These are phyloP conservation scores for Stygiomarasmius scandens DNA, from an alignment of 1,284 basidiomycete genomes.

Conservation along the genomic window DNA sequence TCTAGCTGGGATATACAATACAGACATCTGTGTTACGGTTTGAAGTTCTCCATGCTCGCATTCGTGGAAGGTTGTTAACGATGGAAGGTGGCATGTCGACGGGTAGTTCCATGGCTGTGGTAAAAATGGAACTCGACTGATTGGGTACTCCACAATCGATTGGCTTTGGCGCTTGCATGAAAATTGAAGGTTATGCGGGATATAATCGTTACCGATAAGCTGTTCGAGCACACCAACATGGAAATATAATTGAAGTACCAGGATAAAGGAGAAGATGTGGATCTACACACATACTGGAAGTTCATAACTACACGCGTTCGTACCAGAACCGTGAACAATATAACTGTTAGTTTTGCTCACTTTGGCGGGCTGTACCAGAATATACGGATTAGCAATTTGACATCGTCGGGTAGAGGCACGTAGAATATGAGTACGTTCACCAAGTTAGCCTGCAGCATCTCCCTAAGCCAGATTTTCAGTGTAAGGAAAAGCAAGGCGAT, in stretches of 20 bases:
- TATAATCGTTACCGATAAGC: conserved; percentile 43
- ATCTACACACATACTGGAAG: conserved; percentile 33
- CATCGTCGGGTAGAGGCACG: conserved; percentile 20
- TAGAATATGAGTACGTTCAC: conserved; percentile 45
- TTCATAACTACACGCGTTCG: too few relatives aligned
- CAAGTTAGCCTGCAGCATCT: conserved; percentile 43
- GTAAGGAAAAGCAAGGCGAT: neutral
- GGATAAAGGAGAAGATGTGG: neutral
- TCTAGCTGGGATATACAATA: too few relatives aligned
- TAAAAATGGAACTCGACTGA: too few relatives aligned
- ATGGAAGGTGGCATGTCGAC: too few relatives aligned
- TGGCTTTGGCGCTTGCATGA: conserved; percentile 32
- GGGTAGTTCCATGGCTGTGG: too few relatives aligned
- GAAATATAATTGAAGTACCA: too few relatives aligned
- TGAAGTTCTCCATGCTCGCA: too few relatives aligned
- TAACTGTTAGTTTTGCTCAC: conserved; percentile 20
- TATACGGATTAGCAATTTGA: neutral
- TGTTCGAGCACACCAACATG: too few relatives aligned
- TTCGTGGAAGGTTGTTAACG: too few relatives aligned
- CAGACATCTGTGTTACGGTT: too few relatives aligned
- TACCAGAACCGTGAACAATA: too few relatives aligned
- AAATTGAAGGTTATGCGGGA: conserved; percentile 45
- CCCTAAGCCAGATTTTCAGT: conserved; percentile 23
- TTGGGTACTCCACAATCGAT: neutral
- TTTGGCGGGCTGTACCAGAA: conserved; percentile 3